Evolutionary conservation across 768 basidiomycete genomes (phyloP).

Genomic region (Crucibulum laeve): DNA sequence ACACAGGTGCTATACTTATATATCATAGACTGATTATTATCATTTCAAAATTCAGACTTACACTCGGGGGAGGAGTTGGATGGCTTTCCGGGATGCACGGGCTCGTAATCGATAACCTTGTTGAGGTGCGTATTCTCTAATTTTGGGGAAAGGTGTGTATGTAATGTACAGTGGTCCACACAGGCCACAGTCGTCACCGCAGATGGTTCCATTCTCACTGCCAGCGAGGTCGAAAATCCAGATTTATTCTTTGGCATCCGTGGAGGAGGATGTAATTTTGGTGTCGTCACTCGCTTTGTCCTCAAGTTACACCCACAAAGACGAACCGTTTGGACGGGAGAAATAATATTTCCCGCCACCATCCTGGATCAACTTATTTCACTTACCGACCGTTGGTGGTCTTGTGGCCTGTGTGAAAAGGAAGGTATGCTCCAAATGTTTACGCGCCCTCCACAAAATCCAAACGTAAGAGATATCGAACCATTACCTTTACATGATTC

Average conservation of each 20-base stretch:
- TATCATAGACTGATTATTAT: background rate
- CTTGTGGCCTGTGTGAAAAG: constrained; percentile 25
- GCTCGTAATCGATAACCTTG: constrained; percentile 45
- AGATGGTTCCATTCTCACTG: constrained; percentile 33
- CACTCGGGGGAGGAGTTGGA: constrained; percentile 53
- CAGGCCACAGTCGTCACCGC: constrained; percentile 43
- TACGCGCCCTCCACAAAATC: constrained; percentile 32
- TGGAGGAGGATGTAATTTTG: constrained; percentile 52
- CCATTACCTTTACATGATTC: background rate
- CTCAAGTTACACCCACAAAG: constrained; percentile 44
- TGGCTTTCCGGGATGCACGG: constrained; percentile 42
- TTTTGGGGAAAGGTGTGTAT: background rate
- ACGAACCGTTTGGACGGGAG: constrained; percentile 39
- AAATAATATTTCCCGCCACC: constrained; percentile 26
- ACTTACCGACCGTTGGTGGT: constrained; percentile 33
- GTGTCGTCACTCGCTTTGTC: constrained; percentile 51
- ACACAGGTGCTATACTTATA: constrained; percentile 7
- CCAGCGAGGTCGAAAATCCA: constrained; percentile 28
- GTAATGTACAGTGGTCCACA: background rate
- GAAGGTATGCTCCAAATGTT: constrained; percentile 32
- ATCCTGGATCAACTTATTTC: constrained; percentile 25
- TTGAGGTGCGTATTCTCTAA: constrained; percentile 17
- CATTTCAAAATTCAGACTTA: constrained; percentile 33
- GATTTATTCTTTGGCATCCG: constrained; percentile 53
- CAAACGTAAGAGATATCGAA: constrained; percentile 22